A percentile compares a stretch with the other conserved stretches of the same genome.
phyloP scores from a whole-genome alignment of 2,329 filamentous ascomycete species.

The Monascus ruber region DNA sequence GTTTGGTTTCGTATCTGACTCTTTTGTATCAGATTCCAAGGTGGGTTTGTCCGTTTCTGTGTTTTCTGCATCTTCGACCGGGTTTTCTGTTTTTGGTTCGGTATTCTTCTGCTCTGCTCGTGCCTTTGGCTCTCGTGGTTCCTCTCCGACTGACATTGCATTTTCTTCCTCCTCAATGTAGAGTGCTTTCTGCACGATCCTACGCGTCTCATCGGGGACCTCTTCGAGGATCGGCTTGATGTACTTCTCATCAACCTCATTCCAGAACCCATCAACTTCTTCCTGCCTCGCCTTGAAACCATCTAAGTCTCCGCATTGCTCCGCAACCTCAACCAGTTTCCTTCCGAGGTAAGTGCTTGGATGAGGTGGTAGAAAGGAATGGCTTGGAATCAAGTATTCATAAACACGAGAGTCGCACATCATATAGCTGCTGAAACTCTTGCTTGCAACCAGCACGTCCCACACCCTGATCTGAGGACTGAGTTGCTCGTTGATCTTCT shows the following conservation, averaged over 20 bases:
- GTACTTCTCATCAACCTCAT: constrained; percentile 64
- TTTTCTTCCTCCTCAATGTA: constrained; percentile 26
- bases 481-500: constrained; percentile 80
- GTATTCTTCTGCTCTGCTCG: constrained; percentile 5
- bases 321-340: constrained; percentile 66
- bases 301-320: constrained; percentile 60
- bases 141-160: constrained; percentile 11
- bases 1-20: constrained; percentile 2
- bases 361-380: constrained; percentile 85
- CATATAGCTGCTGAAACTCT: constrained; percentile 88
- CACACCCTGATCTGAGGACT: constrained; percentile 86
- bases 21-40: constrained; percentile 3
- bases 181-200: constrained; percentile 30
- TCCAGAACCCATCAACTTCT: constrained; percentile 75
- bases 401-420: constrained; percentile 93
- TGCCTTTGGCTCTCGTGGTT: constrained; percentile 5
- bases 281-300: constrained; percentile 57
- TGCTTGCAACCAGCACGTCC: constrained; percentile 83
- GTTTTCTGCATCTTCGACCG: constrained; percentile 3
- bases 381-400: constrained; percentile 90
- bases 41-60: constrained; percentile 5
- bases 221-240: constrained; percentile 56
- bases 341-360: constrained; percentile 75
- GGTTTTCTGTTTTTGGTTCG: constrained; percentile 6
- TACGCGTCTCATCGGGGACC: constrained; percentile 30